Percentiles rank a stretch among this genome's conserved stretches.
These are phyloP conservation scores for Aquanectria penicillioides DNA, from an alignment of 2,329 filamentous ascomycete species.

Conservation along the genomic window DNA sequence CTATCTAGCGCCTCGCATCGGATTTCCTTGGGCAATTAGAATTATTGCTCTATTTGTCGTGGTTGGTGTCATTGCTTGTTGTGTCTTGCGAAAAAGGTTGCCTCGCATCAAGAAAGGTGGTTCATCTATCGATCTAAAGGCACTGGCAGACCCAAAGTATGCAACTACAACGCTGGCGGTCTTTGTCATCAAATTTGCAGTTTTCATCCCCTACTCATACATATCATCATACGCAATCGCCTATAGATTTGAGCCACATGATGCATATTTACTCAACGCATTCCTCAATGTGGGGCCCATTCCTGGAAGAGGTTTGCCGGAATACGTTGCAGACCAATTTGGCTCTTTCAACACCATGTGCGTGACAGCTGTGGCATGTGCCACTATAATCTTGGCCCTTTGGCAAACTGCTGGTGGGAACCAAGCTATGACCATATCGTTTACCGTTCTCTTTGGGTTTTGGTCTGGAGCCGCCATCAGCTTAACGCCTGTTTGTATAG, in stretches of 20 bases:
- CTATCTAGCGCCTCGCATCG: slow-evolving; percentile 38
- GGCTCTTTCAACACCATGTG: slow-evolving; percentile 79
- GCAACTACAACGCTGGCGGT: slow-evolving; percentile 61
- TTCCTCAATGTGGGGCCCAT: slow-evolving; percentile 76
- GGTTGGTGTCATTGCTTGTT: slow-evolving; percentile 42
- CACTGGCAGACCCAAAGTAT: slow-evolving; percentile 62
- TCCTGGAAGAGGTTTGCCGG: slow-evolving; percentile 74
- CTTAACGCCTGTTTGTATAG: slow-evolving; percentile 76
- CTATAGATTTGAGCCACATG: slow-evolving; percentile 55
- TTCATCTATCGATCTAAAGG: slow-evolving; percentile 58
- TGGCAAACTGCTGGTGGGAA: slow-evolving; percentile 64
- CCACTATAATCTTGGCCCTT: slow-evolving; percentile 62
- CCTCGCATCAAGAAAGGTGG: slow-evolving; percentile 57
- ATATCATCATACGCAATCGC: slow-evolving; percentile 71
- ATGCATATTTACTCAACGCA: slow-evolving; percentile 74
- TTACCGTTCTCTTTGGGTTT: slow-evolving; percentile 74
- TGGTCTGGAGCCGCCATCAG: slow-evolving; percentile 76
- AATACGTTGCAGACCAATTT: slow-evolving; percentile 69
- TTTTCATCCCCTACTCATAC: slow-evolving; percentile 75
- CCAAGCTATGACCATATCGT: slow-evolving; percentile 65
- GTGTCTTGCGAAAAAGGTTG: slow-evolving; percentile 53
- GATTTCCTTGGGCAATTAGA: slow-evolving; percentile 46
- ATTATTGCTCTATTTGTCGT: slow-evolving; percentile 40
- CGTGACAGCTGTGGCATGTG: slow-evolving; percentile 58
- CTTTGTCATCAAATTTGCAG: slow-evolving; percentile 66